These are phyloP conservation scores for Populus nigra DNA, from an alignment of 345 rosid genomes.

Conservation along the genomic window DNA sequence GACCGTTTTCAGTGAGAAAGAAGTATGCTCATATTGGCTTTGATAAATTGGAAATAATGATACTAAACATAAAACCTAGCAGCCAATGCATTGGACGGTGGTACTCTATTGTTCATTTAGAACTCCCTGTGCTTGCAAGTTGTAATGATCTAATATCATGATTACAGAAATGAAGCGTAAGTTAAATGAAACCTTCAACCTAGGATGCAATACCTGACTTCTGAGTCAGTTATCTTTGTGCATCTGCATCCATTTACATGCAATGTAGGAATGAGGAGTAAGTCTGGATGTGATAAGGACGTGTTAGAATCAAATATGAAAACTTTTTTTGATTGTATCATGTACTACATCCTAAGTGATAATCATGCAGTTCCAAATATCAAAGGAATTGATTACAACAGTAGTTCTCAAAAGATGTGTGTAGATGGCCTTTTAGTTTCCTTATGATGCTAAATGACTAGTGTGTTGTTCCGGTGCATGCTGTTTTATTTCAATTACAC, in stretches of 20 bases:
- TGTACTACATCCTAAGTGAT: neutral
- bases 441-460: neutral
- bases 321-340: neutral
- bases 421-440: neutral
- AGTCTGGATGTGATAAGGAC: neutral
- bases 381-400: neutral
- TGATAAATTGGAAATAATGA: neutral
- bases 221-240: neutral
- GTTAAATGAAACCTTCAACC: neutral
- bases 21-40: neutral
- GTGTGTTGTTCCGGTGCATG: neutral
- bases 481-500: neutral
- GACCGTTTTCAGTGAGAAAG: neutral
- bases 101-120: neutral
- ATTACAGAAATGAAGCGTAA: neutral
- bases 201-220: neutral
- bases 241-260: neutral
- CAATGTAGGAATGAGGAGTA: neutral
- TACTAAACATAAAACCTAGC: neutral
- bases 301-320: neutral
- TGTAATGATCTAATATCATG: neutral
- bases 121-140: neutral
- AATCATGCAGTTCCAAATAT: neutral
- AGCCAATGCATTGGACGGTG: neutral
- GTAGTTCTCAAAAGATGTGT: neutral